phyloP scores from a whole-genome alignment of 2,329 filamentous ascomycete genomes.

The Apiospora malaysiana region DNA sequence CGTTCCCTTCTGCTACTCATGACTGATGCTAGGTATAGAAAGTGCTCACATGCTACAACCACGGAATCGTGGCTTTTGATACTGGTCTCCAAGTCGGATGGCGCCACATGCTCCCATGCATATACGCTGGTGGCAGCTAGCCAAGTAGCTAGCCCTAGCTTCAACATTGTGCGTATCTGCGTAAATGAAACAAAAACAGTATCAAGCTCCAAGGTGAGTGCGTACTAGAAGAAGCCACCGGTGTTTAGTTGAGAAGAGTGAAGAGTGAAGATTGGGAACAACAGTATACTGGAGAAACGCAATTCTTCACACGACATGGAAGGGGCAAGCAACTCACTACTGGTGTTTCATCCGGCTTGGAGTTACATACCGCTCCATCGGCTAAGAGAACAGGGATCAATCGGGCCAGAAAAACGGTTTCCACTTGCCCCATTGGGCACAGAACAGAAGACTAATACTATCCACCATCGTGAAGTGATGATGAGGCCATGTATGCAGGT shows the following conservation, averaged over 20 bases:
- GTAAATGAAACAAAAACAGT: background rate
- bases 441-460: background rate
- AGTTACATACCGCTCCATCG: background rate
- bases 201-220: background rate
- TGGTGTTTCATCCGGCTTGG: conserved; percentile 3
- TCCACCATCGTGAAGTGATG: background rate
- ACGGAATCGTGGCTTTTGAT: conserved; percentile 3
- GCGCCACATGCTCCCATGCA: conserved; percentile 14
- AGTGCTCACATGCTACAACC: background rate
- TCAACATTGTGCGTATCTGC: background rate
- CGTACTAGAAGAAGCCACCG: background rate
- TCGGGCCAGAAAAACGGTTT: background rate
- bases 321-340: background rate
- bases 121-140: background rate
- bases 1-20: background rate
- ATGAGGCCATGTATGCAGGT: background rate
- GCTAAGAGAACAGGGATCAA: conserved; percentile 9
- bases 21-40: accelerated
- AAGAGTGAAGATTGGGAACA: background rate
- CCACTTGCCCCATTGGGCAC: background rate
- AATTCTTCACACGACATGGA: background rate
- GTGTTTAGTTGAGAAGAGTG: background rate
- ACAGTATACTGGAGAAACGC: background rate
- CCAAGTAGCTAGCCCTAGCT: background rate
- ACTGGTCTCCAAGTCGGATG: conserved; percentile 10